A percentile compares a stretch with the other conserved stretches of the same genome.
Conservation (phyloP, 495 filamentous ascomycete genomes). For the Penicillium herquei region DNA sequence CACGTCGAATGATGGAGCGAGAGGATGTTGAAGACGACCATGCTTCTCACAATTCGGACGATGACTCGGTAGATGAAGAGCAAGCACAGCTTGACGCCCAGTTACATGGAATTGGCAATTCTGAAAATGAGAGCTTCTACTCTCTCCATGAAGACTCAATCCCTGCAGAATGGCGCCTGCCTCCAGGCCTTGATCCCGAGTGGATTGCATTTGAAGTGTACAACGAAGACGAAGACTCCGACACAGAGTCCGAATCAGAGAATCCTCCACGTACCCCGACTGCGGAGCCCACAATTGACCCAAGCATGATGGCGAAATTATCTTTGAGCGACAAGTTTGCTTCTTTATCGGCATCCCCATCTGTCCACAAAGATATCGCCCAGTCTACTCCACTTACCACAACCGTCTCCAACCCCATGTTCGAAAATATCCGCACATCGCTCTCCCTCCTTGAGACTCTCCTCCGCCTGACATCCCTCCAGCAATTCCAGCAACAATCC, state of each 20-base stretch:
- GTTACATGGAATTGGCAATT: slow-evolving; percentile 49
- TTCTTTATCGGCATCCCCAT: slow-evolving; percentile 26
- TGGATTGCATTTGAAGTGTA: slow-evolving; percentile 96
- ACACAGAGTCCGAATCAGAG: slow-evolving; percentile 58
- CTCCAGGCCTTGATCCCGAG: slow-evolving; percentile 81
- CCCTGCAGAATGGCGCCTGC: slow-evolving; percentile 61
- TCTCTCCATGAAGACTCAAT: slow-evolving; percentile 36
- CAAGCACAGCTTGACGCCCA: slow-evolving; percentile 71
- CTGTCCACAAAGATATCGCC: slow-evolving; percentile 20
- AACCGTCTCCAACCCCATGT: slow-evolving; percentile 40
- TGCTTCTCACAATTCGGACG: slow-evolving; percentile 14
- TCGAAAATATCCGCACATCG: slow-evolving; percentile 67
- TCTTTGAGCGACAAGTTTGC: slow-evolving; percentile 29
- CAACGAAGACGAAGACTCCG: slow-evolving; percentile 59
- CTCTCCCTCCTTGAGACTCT: slow-evolving; percentile 94
- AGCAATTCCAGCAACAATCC: slow-evolving; percentile 92
- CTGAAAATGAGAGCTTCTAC: slow-evolving; percentile 17
- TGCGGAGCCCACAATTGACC: slow-evolving; percentile 32
- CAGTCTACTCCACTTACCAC: slow-evolving; percentile 27
- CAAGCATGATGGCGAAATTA: slow-evolving; percentile 41
- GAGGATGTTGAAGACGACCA: slow-evolving; percentile 34
- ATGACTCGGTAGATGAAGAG: slow-evolving; percentile 43
- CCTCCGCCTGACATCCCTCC: slow-evolving; percentile 86
- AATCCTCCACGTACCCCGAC: slow-evolving; percentile 16
- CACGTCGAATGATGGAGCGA: slow-evolving; percentile 63